Evolutionary conservation across 257 asterid genomes (phyloP), one percentile per base, ranked within the genome.

Genomic region (Gentiana dahurica): DNA sequence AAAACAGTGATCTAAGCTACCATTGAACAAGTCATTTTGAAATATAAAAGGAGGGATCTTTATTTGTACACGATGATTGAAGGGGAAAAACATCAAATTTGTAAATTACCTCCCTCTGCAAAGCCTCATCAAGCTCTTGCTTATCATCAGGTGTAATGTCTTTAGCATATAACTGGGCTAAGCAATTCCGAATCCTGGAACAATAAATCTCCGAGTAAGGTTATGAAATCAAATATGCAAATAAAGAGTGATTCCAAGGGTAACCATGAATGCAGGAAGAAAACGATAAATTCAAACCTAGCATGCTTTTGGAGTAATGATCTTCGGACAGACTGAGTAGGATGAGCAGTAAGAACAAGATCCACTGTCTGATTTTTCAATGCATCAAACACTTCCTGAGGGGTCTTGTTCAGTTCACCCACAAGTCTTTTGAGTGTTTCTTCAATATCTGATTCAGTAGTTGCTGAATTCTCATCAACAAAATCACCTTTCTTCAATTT

Each of bases 321-420:
- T 64, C 82, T 69, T n/a, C 82, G 66, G 41, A 70, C 56, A 54
- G 82, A 67, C 53, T 77, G 82, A 53, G 82, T 77, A 36, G 82
- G 82, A 58, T 77, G 82, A 61, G 82, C 82, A 66, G 82, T 77
- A 45, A 77, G 54, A 61, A 77, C 82, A 44, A 77, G 70, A 67
- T 77, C 82, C 57, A 77, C 79, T 1, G 82, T 77, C 68, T 77
- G 82, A 64, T 77, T 77, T 70, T 73, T 77, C n/a, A 77, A 46
- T 8, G 82, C 82, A 39, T 77, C 75, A 64, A 77, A 77, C 44
- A 77, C 77, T 64, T 77, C 79, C 56, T 73, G 58, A 38, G 82
- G 82, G 53, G 82, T 73, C 55, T 73, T 77, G 33, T 67, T 67
- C 64, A 77, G 45, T n/a, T 73, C 79, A 12, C 9, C 46, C 13